Evolutionary conservation across 2,329 filamentous ascomycete genomes (phyloP).

Genomic region (Fusarium sp.): DNA sequence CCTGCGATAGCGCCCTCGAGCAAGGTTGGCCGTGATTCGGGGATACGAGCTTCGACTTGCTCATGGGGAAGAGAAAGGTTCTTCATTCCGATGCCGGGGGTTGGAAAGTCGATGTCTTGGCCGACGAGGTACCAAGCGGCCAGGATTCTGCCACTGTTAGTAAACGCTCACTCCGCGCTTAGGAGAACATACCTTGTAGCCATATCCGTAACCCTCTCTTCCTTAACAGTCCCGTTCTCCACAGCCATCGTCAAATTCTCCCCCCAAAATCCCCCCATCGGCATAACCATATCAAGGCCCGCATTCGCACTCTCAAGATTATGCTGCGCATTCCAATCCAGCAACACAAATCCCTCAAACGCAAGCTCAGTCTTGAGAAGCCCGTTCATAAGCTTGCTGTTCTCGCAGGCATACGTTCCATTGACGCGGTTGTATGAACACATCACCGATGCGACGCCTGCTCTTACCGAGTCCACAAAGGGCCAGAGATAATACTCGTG

Average conservation of each 20-base stretch:
- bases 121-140: conserved; percentile 40
- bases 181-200: conserved; percentile 66
- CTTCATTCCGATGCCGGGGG: conserved; percentile 65
- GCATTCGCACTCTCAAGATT: conserved; percentile 63
- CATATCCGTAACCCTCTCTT: conserved; percentile 81
- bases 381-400: conserved; percentile 73
- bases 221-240: conserved; percentile 77
- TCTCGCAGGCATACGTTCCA: conserved; percentile 78
- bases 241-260: conserved; percentile 77
- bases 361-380: conserved; percentile 70
- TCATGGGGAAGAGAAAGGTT: conserved; percentile 62
- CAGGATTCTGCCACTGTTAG: neutral
- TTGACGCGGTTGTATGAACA: conserved; percentile 78
- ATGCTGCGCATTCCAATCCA: conserved; percentile 76
- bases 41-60: conserved; percentile 59
- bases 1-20: conserved; percentile 66
- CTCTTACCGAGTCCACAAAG: conserved; percentile 68
- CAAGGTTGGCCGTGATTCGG: conserved; percentile 54
- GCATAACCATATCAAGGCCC: conserved; percentile 78
- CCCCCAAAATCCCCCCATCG: conserved; percentile 64
- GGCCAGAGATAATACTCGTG: conserved; percentile 75
- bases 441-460: conserved; percentile 69
- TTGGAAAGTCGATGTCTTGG: conserved; percentile 58
- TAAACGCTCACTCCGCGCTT: neutral
- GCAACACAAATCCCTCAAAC: conserved; percentile 75